Evolutionary conservation across 352 stramenopile genomes (phyloP).

Genomic region (Phytopythium helicoides): DNA sequence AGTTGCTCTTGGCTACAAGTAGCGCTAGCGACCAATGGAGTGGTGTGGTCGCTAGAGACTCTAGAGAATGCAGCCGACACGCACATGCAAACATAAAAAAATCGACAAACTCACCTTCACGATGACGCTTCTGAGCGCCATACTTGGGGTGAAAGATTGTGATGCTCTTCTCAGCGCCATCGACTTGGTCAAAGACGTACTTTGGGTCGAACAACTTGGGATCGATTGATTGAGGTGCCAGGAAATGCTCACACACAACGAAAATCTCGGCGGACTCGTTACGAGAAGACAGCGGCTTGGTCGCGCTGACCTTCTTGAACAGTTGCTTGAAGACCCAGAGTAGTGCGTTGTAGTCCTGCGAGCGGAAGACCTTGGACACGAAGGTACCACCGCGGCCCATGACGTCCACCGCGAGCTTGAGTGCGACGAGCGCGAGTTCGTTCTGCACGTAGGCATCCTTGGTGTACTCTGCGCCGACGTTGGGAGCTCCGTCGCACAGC

Average conservation of each 20-base stretch:
- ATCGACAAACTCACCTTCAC: slow-evolving; percentile 72
- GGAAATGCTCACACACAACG: slow-evolving; percentile 96
- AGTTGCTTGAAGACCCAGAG: slow-evolving; percentile 99
- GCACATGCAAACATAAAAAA: slow-evolving; percentile 17
- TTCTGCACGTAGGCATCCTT: slow-evolving; percentile 99
- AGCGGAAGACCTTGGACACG: slow-evolving; percentile 97
- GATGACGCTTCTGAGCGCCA: slow-evolving; percentile 91
- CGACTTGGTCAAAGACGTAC: slow-evolving; percentile 96
- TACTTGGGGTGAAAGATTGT: slow-evolving; percentile 99
- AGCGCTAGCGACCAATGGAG: slow-evolving; percentile 81
- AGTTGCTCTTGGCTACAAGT: slow-evolving; percentile 88
- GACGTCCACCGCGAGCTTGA: slow-evolving; percentile 97
- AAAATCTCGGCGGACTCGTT: slow-evolving; percentile 99
- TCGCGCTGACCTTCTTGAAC: slow-evolving; percentile 97
- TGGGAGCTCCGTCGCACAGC: slow-evolving; percentile 98
- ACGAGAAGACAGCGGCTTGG: slow-evolving; percentile 98
- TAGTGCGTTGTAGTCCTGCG: slow-evolving; percentile 98
- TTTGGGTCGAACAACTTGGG: slow-evolving; percentile 97
- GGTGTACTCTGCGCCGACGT: slow-evolving; percentile 97
- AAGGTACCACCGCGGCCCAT: slow-evolving; percentile 93
- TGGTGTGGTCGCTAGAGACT: slow-evolving; percentile 79
- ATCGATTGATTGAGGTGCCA: slow-evolving; percentile 97
- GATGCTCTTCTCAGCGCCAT: slow-evolving; percentile 84
- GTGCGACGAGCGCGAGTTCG: slow-evolving; percentile 94
- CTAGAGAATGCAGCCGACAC: slow-evolving; percentile 85